These are phyloP conservation scores for Agrocybe praecox DNA, from an alignment of 768 basidiomycete genomes.

Conservation along the genomic window DNA sequence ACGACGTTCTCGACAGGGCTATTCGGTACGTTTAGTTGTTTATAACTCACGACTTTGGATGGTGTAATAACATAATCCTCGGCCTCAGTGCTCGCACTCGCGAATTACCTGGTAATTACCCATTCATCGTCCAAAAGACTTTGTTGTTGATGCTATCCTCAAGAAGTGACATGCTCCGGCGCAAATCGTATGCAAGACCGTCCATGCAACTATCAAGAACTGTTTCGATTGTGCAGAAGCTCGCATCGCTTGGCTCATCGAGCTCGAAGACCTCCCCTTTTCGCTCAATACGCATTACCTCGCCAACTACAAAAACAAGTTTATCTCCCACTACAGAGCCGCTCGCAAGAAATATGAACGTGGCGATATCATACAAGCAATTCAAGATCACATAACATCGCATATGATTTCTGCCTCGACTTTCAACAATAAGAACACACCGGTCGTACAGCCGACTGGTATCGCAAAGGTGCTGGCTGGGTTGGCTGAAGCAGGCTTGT, in stretches of 20 bases:
- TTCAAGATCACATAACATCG: conserved; percentile 14
- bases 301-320: conserved; percentile 42
- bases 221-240: conserved; percentile 40
- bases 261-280: conserved; percentile 51
- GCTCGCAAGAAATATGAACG: conserved; percentile 36
- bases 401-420: not conserved
- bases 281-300: conserved; percentile 58
- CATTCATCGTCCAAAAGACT: conserved; percentile 57
- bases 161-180: conserved; percentile 54
- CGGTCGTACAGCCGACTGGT: no score
- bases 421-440: conserved; percentile 11
- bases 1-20: conserved; percentile 53
- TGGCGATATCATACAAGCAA: conserved; percentile 23
- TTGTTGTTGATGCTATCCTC: conserved; percentile 51
- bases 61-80: not conserved
- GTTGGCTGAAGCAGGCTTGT: conserved; percentile 43
- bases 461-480: no score
- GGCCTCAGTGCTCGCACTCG: conserved; percentile 70
- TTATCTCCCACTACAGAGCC: conserved; percentile 50
- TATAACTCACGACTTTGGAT: not conserved
- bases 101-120: conserved; percentile 69
- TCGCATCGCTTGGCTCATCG: conserved; percentile 51
- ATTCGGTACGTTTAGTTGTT: conserved; percentile 38
- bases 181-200: conserved; percentile 41
- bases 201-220: conserved; percentile 40